Percentiles rank a stretch among this genome's conserved stretches.
phyloP scores from a whole-genome alignment of 192 early-diverging fungal species.

The Mortierella hygrophila region DNA sequence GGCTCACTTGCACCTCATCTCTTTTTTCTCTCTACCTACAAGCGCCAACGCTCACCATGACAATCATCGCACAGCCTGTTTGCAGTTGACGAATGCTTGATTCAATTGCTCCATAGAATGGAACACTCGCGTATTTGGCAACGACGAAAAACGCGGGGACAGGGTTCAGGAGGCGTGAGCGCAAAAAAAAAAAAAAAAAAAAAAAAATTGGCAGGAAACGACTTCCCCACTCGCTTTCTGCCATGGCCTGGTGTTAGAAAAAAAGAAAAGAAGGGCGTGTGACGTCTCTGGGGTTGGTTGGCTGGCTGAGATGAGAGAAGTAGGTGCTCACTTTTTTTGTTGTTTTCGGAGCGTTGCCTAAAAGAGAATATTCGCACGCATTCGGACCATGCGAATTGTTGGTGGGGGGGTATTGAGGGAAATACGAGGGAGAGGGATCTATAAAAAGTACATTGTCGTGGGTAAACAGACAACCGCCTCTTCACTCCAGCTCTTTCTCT shows the following conservation, averaged over 20 bases:
- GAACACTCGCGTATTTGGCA: not conserved
- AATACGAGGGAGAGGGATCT: not conserved
- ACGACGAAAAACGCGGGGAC: not conserved
- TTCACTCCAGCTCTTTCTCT: not conserved
- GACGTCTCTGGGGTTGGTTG: slow-evolving; percentile 10
- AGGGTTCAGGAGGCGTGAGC: not conserved
- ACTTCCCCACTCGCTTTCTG: not conserved
- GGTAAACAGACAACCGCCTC: not conserved
- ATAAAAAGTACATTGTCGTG: slow-evolving; percentile 8
- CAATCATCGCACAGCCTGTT: too few relatives aligned
- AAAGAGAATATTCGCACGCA: slow-evolving; percentile 18
- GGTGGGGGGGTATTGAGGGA: not conserved
- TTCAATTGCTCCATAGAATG: not conserved
- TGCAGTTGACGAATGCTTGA: not conserved
- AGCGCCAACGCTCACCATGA: too few relatives aligned
- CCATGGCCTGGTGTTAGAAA: not conserved
- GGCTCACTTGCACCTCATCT: too few relatives aligned
- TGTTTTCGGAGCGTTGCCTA: slow-evolving; percentile 10
- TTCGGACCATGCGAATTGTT: slow-evolving; percentile 3
- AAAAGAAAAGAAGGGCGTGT: not conserved
- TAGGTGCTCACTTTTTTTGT: not conserved
- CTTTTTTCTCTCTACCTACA: not conserved
- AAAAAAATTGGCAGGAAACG: not conserved
- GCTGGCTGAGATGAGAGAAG: not conserved
- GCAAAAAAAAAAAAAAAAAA: not conserved